phyloP scores from a whole-genome alignment of 331 rosid species.

The Cydonia oblonga region DNA sequence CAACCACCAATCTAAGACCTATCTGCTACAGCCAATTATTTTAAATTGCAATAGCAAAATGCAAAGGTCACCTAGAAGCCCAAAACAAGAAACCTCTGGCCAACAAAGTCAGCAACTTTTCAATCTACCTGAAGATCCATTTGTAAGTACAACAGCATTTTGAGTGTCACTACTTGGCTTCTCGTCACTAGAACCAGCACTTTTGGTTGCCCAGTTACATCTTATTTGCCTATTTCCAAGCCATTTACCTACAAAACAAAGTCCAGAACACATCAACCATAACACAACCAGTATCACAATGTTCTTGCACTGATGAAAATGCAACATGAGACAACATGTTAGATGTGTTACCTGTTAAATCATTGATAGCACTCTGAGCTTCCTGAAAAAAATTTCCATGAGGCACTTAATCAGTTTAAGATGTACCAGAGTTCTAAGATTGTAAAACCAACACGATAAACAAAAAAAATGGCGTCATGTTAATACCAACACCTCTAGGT shows the following conservation, averaged over 20 bases:
- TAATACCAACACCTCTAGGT: neutral
- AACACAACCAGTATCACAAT: neutral
- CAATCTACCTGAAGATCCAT: constrained; percentile 40
- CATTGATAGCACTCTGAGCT: constrained; percentile 80
- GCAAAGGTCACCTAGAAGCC: neutral
- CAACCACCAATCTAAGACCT: neutral
- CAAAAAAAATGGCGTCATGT: neutral
- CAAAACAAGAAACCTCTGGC: neutral
- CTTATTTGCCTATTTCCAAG: constrained; percentile 79
- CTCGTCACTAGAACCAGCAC: constrained; percentile 44
- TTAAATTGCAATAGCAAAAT: neutral
- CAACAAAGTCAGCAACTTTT: neutral
- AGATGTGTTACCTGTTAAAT: constrained; percentile 48
- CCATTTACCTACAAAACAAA: constrained; percentile 47
- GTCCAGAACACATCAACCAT: neutral
- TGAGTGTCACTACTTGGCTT: constrained; percentile 43
- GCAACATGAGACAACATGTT: neutral
- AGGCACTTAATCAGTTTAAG: neutral
- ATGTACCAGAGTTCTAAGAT: constrained; percentile 2
- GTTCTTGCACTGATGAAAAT: neutral
- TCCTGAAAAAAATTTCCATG: constrained; percentile 43
- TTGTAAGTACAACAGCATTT: constrained; percentile 55
- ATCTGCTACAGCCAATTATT: neutral
- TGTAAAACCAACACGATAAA: neutral
- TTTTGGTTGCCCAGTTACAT: constrained; percentile 82